These are phyloP conservation scores for Nemania sp. DNA, from an alignment of 2,329 filamentous ascomycete species.

Conservation along the genomic window DNA sequence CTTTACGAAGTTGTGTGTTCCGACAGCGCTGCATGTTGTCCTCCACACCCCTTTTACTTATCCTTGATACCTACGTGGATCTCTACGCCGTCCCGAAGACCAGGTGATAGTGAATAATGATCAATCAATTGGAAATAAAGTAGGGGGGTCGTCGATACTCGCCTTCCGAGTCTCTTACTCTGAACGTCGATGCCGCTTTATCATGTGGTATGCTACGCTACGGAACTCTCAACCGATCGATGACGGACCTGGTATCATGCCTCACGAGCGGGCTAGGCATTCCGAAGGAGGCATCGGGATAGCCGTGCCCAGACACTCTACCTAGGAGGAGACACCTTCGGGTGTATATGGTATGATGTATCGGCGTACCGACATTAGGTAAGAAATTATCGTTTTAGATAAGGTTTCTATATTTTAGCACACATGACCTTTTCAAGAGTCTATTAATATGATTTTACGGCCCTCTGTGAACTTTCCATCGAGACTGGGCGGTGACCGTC, in stretches of 20 bases:
- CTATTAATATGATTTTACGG: slow-evolving; percentile 24
- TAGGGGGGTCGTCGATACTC: neutral
- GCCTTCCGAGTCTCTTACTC: neutral
- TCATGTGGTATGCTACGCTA: slow-evolving; percentile 27
- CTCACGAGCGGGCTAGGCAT: slow-evolving; percentile 25
- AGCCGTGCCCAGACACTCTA: slow-evolving; percentile 18
- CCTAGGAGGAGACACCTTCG: slow-evolving; percentile 7
- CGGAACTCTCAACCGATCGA: slow-evolving; percentile 20
- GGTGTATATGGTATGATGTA: slow-evolving; percentile 12
- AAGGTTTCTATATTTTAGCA: slow-evolving; percentile 16
- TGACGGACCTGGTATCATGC: slow-evolving; percentile 25
- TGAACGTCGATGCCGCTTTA: slow-evolving; percentile 32
- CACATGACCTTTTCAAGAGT: slow-evolving; percentile 21
- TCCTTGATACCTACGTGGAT: slow-evolving; percentile 22
- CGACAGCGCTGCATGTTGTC: slow-evolving; percentile 36
- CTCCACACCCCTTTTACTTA: slow-evolving; percentile 36
- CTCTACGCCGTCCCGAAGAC: no score
- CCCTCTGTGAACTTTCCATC: neutral
- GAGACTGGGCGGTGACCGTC: neutral
- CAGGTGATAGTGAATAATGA: no score
- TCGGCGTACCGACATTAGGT: slow-evolving; percentile 5
- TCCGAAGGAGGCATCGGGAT: slow-evolving; percentile 4
- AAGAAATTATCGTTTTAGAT: slow-evolving; percentile 24
- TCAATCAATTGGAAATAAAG: no score
- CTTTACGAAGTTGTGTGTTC: slow-evolving; percentile 32